Conservation (phyloP, 257 asterid species). For the Nicotiana undulata region DNA sequence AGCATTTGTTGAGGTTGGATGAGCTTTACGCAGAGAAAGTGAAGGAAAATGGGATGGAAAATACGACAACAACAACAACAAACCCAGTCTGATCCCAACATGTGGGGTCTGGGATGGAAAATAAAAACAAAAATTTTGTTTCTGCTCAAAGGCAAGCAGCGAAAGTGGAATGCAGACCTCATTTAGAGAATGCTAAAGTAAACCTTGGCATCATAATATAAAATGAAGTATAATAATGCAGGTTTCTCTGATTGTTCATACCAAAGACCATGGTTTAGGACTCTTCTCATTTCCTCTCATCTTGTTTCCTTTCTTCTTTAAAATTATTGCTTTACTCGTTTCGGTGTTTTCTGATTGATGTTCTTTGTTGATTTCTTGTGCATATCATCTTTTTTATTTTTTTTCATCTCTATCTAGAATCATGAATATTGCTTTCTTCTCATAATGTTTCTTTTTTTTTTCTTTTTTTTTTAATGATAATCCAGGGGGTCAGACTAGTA, state of each 20-base stretch:
- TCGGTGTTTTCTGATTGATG: not conserved
- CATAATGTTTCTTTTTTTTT: not conserved
- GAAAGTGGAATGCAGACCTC: not conserved
- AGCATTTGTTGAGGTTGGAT: not conserved
- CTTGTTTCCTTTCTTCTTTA: not conserved
- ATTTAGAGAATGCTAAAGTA: not conserved
- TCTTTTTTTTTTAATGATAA: constrained; percentile 12
- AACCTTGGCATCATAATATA: not conserved
- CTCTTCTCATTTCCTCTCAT: not conserved
- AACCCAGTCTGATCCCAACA: too few relatives aligned
- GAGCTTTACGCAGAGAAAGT: not conserved
- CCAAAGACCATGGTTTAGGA: not conserved
- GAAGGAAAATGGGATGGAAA: not conserved
- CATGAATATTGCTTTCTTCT: not conserved
- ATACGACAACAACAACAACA: too few relatives aligned
- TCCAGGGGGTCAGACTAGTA: constrained; percentile 99
- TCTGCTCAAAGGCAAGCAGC: not conserved
- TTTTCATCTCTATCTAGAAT: not conserved
- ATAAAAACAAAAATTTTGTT: not conserved
- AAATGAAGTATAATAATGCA: not conserved
- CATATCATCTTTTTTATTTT: not conserved
- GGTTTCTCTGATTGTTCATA: not conserved
- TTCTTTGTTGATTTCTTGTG: not conserved
- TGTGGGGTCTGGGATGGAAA: not conserved
- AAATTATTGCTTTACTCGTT: not conserved